Evolutionary conservation across 805 yeast species (phyloP).

Genomic region (Candida koratica): DNA sequence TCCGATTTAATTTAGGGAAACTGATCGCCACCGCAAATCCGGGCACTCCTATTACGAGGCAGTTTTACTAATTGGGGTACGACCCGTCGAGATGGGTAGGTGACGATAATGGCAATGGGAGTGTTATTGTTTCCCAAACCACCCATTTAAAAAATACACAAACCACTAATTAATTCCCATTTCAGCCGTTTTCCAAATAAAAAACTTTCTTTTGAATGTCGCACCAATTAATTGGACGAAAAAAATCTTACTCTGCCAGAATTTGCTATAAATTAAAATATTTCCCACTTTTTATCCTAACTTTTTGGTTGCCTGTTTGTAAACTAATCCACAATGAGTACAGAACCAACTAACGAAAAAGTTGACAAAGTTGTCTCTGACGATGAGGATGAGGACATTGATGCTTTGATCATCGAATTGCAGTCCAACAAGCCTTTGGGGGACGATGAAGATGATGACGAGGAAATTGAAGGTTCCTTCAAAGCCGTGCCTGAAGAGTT

Average conservation of each 20-base stretch:
- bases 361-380: slow-evolving; percentile 49
- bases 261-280: slow-evolving; percentile 6
- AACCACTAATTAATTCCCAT: slow-evolving; percentile 12
- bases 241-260: slow-evolving; percentile 1
- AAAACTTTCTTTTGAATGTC: slow-evolving; percentile 6
- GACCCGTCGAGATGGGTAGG: too few relatives aligned
- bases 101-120: too few relatives aligned
- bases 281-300: slow-evolving; percentile 8
- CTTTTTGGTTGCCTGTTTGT: slow-evolving; percentile 4
- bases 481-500: slow-evolving; percentile 84
- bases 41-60: too few relatives aligned
- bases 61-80: too few relatives aligned
- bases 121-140: slow-evolving; percentile 1
- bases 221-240: slow-evolving; percentile 6
- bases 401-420: slow-evolving; percentile 69
- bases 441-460: slow-evolving; percentile 55
- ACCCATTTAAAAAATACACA: slow-evolving; percentile 1
- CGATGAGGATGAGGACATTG: slow-evolving; percentile 53
- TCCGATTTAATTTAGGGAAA: too few relatives aligned
- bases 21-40: too few relatives aligned
- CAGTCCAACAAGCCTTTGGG: slow-evolving; percentile 60
- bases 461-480: slow-evolving; percentile 32
- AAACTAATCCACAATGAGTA: slow-evolving; percentile 22
- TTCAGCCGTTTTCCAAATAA: slow-evolving; percentile 16
- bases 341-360: slow-evolving; percentile 56